Base-by-base conservation (phyloP, 2,329 filamentous ascomycete species). In the Penicillium rolfsii region DNA sequence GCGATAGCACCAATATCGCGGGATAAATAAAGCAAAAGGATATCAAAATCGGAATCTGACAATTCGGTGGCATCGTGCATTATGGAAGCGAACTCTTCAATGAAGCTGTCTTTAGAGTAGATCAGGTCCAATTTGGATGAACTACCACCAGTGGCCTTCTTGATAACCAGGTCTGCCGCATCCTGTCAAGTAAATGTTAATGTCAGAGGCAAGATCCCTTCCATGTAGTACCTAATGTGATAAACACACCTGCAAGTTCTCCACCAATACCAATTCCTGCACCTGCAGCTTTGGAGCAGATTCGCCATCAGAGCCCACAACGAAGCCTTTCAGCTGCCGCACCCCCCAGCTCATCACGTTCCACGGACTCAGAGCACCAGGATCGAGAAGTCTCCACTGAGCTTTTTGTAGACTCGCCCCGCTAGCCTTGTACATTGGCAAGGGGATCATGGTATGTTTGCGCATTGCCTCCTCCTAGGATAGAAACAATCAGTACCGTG, bases 281-380 rank as follows among this genome's bases (percentile, higher is more conserved):
- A 68, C 71, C 55, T 74, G 76, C 49, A 83, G 61, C 49, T 64
- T 72, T 2, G 74, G 68, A 2, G 72, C 68, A 11, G 69, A 71
- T 14, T 74, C 73, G 12, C 53, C 41, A 33, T 76, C 74, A 4
- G 67, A 65, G 7, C 84, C 83, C 2, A 83, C 73, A 4, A 93
- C 77, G 36, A 77, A 62, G 1, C 77, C 77, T 1, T 90, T 91
- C 16, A 92, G 75, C 70, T 91, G 88, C 57, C 85, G 84, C 62
- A 93, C 75, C 0, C 90, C 87, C 93, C 93, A 97, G 9, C 84
- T 84, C 66, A 95, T 76, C 5, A 93, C 83, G 57, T 84, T 83
- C 86, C 88, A 90, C 1, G 91, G 87, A 56, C 88, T 81, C 1
- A 86, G 82, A 11, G 69, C 69, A 8, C 66, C 67, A 0, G 76